A percentile compares a stretch with the other conserved stretches of the same genome.
These are phyloP conservation scores for Dictyostelium brefeldianum DNA, from an alignment of 78 protist genomes.

Conservation along the genomic window DNA sequence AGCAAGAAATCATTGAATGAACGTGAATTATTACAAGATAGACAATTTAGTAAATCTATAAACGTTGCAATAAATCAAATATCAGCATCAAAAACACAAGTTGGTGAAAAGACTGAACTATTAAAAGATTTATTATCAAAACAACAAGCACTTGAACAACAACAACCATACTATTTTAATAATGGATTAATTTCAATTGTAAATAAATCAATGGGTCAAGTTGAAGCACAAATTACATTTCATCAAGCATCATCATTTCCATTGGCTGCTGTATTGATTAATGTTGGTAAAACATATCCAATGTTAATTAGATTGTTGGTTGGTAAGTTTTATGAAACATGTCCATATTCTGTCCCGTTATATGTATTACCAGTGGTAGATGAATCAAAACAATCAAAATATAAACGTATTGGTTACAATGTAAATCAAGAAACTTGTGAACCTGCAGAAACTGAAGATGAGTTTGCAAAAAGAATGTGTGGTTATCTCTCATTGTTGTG, in stretches of 20 bases:
- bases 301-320: background rate
- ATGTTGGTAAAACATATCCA: background rate
- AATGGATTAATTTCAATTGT: background rate
- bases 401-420: background rate
- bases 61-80: slow-evolving; percentile 21
- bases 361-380: background rate
- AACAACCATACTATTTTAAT: background rate
- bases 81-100: background rate
- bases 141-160: background rate
- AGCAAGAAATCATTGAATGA: background rate
- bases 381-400: background rate
- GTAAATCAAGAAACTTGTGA: background rate
- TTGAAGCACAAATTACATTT: slow-evolving; percentile 32
- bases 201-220: slow-evolving; percentile 3
- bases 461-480: background rate
- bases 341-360: slow-evolving; percentile 9
- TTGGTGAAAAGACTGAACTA: background rate
- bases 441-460: slow-evolving; percentile 3
- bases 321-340: background rate
- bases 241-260: slow-evolving; percentile 3
- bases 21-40: background rate
- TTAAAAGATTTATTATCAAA: background rate
- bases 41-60: background rate
- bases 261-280: background rate
- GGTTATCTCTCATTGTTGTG: slow-evolving; percentile 13